These are phyloP conservation scores for Hemerocallis citrina DNA, from an alignment of 106 monocot species.

Conservation along the genomic window DNA sequence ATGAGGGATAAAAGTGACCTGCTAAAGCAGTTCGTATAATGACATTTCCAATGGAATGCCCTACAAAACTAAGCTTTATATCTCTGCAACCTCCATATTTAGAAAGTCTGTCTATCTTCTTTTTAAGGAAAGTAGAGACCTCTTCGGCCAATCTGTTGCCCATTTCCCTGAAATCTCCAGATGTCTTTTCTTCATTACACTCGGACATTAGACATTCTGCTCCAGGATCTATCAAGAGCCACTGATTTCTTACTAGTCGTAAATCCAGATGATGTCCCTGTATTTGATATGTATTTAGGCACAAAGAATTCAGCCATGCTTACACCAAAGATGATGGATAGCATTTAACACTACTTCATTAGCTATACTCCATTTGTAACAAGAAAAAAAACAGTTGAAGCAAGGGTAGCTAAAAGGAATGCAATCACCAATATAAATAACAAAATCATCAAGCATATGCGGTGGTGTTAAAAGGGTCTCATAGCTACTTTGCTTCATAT, in stretches of 20 bases:
- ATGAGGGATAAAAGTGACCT: constrained; percentile 34
- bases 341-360: neutral
- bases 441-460: neutral
- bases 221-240: constrained; percentile 92
- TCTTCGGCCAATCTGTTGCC: constrained; percentile 85
- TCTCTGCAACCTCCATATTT: constrained; percentile 76
- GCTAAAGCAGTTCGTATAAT: constrained; percentile 90
- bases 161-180: constrained; percentile 96
- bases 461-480: too few species aligned
- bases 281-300: constrained; percentile 3
- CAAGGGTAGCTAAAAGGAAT: neutral
- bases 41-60: constrained; percentile 97
- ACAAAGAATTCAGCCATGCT: constrained; percentile 4
- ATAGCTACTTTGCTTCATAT: too few species aligned
- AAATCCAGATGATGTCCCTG: constrained; percentile 97
- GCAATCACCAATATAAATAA: neutral
- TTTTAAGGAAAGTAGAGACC: constrained; percentile 55
- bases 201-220: constrained; percentile 95
- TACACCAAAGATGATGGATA: neutral
- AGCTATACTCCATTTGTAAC: neutral
- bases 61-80: constrained; percentile 91
- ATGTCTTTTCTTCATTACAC: constrained; percentile 93
- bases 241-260: constrained; percentile 87
- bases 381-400: neutral
- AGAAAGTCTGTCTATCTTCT: constrained; percentile 69